Conservation (phyloP, 2,329 filamentous ascomycete species). For the Exophiala alcalophila region DNA sequence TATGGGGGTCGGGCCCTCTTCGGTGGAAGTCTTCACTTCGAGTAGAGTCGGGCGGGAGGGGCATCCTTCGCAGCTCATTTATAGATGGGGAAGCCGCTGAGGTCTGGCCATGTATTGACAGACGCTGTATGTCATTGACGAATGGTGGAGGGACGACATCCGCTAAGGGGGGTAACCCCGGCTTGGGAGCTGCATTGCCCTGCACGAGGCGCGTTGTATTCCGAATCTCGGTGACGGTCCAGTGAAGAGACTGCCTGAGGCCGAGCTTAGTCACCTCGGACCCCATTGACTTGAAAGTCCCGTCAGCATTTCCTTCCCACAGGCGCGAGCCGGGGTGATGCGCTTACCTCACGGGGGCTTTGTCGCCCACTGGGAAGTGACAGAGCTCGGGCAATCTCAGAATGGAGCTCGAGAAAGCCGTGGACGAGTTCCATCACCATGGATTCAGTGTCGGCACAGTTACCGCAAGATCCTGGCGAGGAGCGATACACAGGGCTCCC, state of each 20-base stretch:
- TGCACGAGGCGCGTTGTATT: constrained; percentile 21
- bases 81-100: constrained; percentile 14
- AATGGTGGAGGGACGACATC: constrained; percentile 21
- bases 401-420: constrained; percentile 25
- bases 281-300: constrained; percentile 12
- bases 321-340: constrained; percentile 4
- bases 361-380: constrained; percentile 10
- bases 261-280: constrained; percentile 25
- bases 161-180: constrained; percentile 21
- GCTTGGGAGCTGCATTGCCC: constrained; percentile 15
- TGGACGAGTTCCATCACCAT: constrained; percentile 23
- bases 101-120: constrained; percentile 14
- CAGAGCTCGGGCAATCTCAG: constrained; percentile 24
- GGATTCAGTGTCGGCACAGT: constrained; percentile 23
- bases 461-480: constrained; percentile 18
- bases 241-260: constrained; percentile 25
- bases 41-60: constrained; percentile 17
- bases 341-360: constrained; percentile 20
- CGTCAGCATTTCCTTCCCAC: constrained; percentile 17
- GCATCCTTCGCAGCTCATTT: constrained; percentile 19
- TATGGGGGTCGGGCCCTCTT: constrained; percentile 13
- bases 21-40: constrained; percentile 18
- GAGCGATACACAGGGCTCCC: constrained; percentile 4
- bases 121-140: constrained; percentile 15
- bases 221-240: constrained; percentile 23